A percentile compares a stretch with the other conserved stretches of the same genome.
These are phyloP conservation scores for Phaeolepiota aurea DNA, from an alignment of 768 basidiomycete species.

Conservation along the genomic window DNA sequence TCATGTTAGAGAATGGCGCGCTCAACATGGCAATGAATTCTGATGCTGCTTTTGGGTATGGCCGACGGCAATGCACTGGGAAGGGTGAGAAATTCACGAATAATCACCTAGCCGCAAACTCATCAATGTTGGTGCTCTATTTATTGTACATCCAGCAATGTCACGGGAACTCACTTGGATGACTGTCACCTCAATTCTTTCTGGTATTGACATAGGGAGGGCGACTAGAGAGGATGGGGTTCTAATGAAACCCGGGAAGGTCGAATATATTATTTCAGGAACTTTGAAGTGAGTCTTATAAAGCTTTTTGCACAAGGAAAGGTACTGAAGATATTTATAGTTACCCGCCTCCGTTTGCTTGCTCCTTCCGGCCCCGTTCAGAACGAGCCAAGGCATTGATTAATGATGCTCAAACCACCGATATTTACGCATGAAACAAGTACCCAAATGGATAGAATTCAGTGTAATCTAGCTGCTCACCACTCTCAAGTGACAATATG, in stretches of 20 bases:
- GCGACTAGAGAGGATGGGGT: background rate
- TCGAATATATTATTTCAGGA: background rate
- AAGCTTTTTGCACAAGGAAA: background rate
- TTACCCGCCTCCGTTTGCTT: background rate
- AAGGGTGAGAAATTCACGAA: background rate
- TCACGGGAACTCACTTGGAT: background rate
- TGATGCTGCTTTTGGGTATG: background rate
- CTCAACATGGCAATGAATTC: background rate
- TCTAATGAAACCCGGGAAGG: background rate
- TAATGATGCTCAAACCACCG: no score
- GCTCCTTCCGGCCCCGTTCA: background rate
- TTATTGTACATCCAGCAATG: background rate
- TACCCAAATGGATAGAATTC: background rate
- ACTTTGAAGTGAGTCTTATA: background rate
- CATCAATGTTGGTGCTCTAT: background rate
- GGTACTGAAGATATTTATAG: background rate
- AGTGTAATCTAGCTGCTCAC: background rate
- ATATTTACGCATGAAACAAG: no score
- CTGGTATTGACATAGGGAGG: background rate
- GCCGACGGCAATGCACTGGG: background rate
- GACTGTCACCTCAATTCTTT: background rate
- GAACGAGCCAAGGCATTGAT: background rate
- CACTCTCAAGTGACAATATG: no score
- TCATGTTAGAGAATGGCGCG: background rate
- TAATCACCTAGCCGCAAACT: no score